Base-by-base conservation (phyloP, 1,139 yeast species). In the Suhomyces atakaporum region DNA sequence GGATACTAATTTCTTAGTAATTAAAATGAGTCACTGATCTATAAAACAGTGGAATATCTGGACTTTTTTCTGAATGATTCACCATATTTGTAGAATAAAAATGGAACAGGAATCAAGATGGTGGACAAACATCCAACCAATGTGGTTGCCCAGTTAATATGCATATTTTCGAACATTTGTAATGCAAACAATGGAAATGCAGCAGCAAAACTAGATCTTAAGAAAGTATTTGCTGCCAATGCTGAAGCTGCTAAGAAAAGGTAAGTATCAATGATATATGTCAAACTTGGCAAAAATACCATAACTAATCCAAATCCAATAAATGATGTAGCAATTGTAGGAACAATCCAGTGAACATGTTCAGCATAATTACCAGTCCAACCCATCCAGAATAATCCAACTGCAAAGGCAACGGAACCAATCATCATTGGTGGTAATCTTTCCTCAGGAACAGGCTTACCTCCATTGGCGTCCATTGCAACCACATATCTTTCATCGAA, bases 201-300 rank as follows among this genome's bases (percentile, higher is more conserved):
- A 29, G 75, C 79, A 27, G 78, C 79, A 54, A 74, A 73, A 12
- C 70, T 61, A 2, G 87, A 79, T 69, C 89, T 76, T 45, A 83
- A 58, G 51, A 89, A 80, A 0, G 96, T 81, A 56, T 87, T 87
- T 10, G 84, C 96, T 4, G 97, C 96, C 47, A 89, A 69, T 1
- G 96, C 96, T 16, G 95, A 84, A 4, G 96, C 96, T 3, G 96
- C 95, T 53, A 82, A 80, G 42, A 80, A 58, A 45, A 86, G 69
- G 56, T 88, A 89, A 25, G 85, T 69, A 58, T 89, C 96, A 51
- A 88, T 81, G 50, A 88, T 75, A 58, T 88, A 88, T 56, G 82
- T 85, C 53, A 88, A 65, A 42, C 88, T 77, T 10, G 95, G 83
- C 49, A 84, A 70, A 72, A 88, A 87, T 44, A 88, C 81, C 35